Evolutionary conservation across 768 basidiomycete genomes (phyloP), one percentile per base, ranked within the genome.

Genomic region (Pholiota conissans): DNA sequence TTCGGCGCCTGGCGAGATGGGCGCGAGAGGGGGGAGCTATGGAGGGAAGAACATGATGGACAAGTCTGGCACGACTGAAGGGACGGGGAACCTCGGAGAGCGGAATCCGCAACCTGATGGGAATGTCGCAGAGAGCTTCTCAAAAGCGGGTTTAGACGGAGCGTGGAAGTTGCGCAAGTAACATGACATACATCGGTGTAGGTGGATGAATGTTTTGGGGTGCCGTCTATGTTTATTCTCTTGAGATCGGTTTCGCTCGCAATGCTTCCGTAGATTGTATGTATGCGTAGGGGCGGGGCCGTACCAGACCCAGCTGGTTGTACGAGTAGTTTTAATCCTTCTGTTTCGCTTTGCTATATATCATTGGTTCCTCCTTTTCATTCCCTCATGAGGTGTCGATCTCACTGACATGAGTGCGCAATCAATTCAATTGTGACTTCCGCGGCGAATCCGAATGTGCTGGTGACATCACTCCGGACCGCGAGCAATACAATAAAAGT

Each of bases 111-210:
- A 72, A 39, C 79, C 79, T 14, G 75, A 79, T 55, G 72, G 73
- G 28, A 73, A 63, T 20, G 74, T 71, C 50, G 79, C 76, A 18
- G 76, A 78, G 66, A 72, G 71, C 59, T 79, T 75, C 71, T 76
- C 77, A 46, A 80, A 74, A 66, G 71, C 74, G 57, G 84, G 79
- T 40, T 65, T 80, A 29, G 68, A 76, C 59, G 73, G 74, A 50
- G 78, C 77, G 52, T 80, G 79, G 82, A 79, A 80, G 71, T 66
- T 68, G 60, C 74, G 81, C 63, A 83, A 79, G 67, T 81, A 63
- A 71, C 42, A 20, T n/a, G 5, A 29, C 46, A 40, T 40, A 29
- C 46, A 40, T 40, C 26, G 37, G 37, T 14, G 47, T 26, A 6
- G 34, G 27, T 20, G 47, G 24, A 26, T 24, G n/a, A 37, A 49